A percentile compares a stretch with the other conserved stretches of the same genome.
phyloP scores from a whole-genome alignment of 2,329 filamentous ascomycete species.

The Fusarium torreyae region DNA sequence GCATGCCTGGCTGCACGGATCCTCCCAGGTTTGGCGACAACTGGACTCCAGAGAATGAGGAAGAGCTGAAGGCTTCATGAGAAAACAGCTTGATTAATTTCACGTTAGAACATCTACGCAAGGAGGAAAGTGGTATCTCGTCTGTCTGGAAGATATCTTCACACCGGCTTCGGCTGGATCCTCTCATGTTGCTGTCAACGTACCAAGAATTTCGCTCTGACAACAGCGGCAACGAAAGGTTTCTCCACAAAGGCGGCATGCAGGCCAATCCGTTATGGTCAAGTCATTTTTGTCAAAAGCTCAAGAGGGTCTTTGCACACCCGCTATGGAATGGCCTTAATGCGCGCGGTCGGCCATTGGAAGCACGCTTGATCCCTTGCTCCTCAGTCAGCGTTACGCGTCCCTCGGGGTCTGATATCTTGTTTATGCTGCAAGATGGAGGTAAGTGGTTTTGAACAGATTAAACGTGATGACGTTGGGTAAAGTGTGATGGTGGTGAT shows the following conservation, averaged over 20 bases:
- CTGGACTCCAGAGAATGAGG: neutral
- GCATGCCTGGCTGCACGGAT: neutral
- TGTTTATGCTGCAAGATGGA: too few species aligned
- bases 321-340: slow-evolving; percentile 2
- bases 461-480: too few species aligned
- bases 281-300: neutral
- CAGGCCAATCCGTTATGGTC: slow-evolving; percentile 1
- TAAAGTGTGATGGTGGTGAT: too few species aligned
- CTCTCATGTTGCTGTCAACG: neutral
- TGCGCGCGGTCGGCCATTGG: too few species aligned
- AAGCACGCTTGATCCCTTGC: too few species aligned
- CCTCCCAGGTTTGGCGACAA: neutral
- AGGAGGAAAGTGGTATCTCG: neutral
- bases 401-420: too few species aligned
- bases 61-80: neutral
- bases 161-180: neutral
- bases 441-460: too few species aligned
- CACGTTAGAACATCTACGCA: neutral
- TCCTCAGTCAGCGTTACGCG: too few species aligned
- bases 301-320: slow-evolving; percentile 3
- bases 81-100: neutral
- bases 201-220: slow-evolving; percentile 3
- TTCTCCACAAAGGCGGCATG: neutral
- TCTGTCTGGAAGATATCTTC: neutral
- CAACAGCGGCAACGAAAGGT: neutral